A percentile compares a stretch with the other conserved stretches of the same genome.
Conservation (phyloP, 1,139 yeast genomes). For the Geotrichum reessii region DNA sequence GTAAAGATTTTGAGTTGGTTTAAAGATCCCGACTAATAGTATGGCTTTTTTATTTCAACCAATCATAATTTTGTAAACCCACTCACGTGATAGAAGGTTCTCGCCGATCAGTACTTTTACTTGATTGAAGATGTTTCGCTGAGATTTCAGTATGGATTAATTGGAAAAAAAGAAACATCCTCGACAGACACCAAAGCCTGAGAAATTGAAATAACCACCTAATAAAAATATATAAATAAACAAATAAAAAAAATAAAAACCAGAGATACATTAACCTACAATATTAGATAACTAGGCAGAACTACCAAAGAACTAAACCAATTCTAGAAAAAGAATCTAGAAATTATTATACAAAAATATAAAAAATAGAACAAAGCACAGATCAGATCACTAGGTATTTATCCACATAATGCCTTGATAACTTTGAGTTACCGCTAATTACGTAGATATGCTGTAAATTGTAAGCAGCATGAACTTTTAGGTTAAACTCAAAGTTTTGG, state of each 20-base stretch:
- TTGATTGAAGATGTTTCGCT: no score
- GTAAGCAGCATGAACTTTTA: slow-evolving; percentile 78
- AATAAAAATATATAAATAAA: no score
- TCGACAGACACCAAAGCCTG: no score
- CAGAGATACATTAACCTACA: no score
- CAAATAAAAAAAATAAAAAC: no score
- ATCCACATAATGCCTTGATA: slow-evolving; percentile 61
- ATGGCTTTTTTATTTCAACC: not conserved
- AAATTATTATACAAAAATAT: no score
- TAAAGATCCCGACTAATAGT: not conserved
- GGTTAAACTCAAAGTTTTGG: slow-evolving; percentile 44
- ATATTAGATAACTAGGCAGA: not conserved
- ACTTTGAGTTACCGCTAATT: slow-evolving; percentile 60
- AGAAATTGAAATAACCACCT: no score
- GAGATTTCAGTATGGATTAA: no score
- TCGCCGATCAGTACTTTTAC: no score
- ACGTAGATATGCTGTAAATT: slow-evolving; percentile 72
- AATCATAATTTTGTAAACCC: not conserved
- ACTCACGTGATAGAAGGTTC: not conserved
- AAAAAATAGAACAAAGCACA: not conserved
- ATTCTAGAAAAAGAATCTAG: no score
- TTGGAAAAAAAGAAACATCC: no score
- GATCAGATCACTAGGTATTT: slow-evolving; percentile 45
- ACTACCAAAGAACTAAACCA: not conserved
- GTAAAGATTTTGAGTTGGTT: not conserved